Evolutionary conservation across 257 asterid species (phyloP).

Genomic region (Solanum arcanum): DNA sequence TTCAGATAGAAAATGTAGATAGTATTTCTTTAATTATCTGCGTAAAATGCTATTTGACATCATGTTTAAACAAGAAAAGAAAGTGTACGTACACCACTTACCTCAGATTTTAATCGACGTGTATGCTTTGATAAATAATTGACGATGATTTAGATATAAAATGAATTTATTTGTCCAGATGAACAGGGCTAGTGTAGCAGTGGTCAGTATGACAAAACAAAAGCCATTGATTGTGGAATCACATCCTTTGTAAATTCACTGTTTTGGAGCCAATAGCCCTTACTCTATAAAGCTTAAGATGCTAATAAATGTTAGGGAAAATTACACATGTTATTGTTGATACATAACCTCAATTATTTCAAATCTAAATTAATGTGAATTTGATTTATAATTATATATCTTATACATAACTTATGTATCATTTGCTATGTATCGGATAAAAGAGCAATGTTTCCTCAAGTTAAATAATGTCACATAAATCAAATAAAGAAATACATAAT

Average conservation of each 20-base stretch:
- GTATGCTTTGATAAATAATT: too few relatives aligned
- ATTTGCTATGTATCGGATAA: too few relatives aligned
- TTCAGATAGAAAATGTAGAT: background rate
- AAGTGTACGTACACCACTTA: background rate
- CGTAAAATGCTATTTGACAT: background rate
- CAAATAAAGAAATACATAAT: background rate
- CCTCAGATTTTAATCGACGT: background rate
- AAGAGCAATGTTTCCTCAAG: too few relatives aligned
- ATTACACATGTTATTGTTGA: too few relatives aligned
- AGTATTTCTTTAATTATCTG: too few relatives aligned
- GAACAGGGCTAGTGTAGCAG: background rate
- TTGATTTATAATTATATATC: too few relatives aligned
- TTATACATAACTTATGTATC: too few relatives aligned
- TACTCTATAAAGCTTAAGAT: background rate
- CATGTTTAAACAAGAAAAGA: too few relatives aligned
- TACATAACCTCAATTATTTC: too few relatives aligned
- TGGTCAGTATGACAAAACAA: background rate
- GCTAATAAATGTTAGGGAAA: background rate
- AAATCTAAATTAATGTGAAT: rapidly evolving
- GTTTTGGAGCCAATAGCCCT: background rate
- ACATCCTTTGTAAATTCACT: background rate
- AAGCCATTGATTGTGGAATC: background rate
- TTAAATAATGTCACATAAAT: background rate
- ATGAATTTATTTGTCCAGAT: background rate
- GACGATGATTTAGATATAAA: too few relatives aligned